A percentile compares a stretch with the other conserved stretches of the same genome.
Evolutionary conservation across 306 rosid genomes (phyloP).

Genomic region (Glycine soja): DNA sequence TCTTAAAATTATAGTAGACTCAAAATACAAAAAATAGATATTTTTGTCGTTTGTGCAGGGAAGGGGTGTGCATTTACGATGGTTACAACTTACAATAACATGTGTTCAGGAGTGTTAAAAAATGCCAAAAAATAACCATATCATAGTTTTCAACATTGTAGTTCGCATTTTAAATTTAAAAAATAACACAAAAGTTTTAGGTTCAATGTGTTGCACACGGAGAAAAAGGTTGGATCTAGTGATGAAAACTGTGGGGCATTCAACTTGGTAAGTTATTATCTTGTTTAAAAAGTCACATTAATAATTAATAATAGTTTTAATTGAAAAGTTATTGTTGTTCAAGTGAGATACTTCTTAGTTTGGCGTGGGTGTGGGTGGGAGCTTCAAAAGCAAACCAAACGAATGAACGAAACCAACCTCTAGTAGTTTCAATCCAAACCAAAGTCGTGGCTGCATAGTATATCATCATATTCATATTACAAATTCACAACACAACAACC

Average conservation of each 20-base stretch:
- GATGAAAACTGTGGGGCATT: conserved; percentile 32
- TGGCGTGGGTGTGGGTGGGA: conserved; percentile 32
- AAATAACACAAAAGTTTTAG: too few relatives aligned
- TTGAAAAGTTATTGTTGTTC: conserved; percentile 36
- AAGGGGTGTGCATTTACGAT: too few relatives aligned
- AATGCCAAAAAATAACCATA: too few relatives aligned
- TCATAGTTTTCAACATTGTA: not conserved
- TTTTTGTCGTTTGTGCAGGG: too few relatives aligned
- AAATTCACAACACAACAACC: not conserved
- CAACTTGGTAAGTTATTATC: conserved; percentile 26
- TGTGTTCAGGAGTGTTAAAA: too few relatives aligned
- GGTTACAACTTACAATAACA: too few relatives aligned
- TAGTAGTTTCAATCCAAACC: not conserved
- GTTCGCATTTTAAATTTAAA: too few relatives aligned
- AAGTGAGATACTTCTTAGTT: conserved; percentile 25
- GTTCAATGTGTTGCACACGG: too few relatives aligned
- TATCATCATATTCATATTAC: not conserved
- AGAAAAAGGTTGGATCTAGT: conserved; percentile 2
- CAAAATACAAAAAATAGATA: too few relatives aligned
- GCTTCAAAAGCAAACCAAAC: conserved; percentile 53
- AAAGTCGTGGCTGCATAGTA: not conserved
- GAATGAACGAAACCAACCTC: conserved; percentile 49
- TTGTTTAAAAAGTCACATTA: conserved; percentile 45
- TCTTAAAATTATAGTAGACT: too few relatives aligned
- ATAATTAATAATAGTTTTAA: conserved; percentile 39